Conservation (phyloP, 495 filamentous ascomycete species). For the Pseudevernia furfuracea region DNA sequence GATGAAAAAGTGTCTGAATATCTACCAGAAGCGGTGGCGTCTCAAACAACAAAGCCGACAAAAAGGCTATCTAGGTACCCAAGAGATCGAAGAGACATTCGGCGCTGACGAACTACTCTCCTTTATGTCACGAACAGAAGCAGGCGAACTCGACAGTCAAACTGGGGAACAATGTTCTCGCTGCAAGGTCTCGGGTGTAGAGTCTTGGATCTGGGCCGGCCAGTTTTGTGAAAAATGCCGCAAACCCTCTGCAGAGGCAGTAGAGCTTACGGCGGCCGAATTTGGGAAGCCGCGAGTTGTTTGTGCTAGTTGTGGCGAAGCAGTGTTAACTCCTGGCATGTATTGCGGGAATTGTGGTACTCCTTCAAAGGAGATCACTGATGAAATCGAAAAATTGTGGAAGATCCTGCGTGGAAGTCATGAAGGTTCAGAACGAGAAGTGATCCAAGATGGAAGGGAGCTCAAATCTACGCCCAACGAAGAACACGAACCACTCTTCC, state of each 20-base stretch:
- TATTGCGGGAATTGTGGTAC: background rate
- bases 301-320: background rate
- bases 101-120: background rate
- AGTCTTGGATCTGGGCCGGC: background rate
- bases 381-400: background rate
- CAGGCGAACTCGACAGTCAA: background rate
- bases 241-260: background rate
- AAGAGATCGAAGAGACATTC: constrained; percentile 5
- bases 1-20: constrained; percentile 11
- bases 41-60: constrained; percentile 30
- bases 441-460: background rate
- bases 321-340: background rate
- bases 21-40: constrained; percentile 26
- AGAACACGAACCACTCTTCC: background rate
- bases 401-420: background rate
- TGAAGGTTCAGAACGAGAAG: background rate
- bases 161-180: constrained; percentile 6
- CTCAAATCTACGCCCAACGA: background rate
- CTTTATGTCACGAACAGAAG: background rate
- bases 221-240: background rate
- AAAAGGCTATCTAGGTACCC: constrained; percentile 18
- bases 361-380: background rate
- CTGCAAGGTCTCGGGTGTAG: background rate
- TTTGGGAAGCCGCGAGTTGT: background rate
- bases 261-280: background rate